These are phyloP conservation scores for Panicum miliaceum DNA, from an alignment of 176 grass and related monocot genomes.

Conservation along the genomic window DNA sequence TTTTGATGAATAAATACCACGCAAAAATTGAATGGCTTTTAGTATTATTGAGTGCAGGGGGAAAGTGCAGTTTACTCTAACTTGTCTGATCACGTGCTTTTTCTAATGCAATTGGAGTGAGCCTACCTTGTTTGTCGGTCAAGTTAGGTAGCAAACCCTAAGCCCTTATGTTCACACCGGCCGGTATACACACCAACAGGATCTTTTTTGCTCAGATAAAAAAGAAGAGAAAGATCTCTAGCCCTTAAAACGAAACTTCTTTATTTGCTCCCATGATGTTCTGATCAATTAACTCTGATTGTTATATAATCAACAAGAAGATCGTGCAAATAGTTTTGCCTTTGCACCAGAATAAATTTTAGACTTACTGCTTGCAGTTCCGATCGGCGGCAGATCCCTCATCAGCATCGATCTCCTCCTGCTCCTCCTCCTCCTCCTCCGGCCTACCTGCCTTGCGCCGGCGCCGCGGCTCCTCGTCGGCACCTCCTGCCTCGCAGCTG, in stretches of 20 bases:
- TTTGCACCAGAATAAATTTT: background rate
- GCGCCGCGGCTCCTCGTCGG: background rate
- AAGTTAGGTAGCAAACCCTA: conserved; percentile 24
- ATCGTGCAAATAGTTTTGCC: background rate
- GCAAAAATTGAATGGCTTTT: too few species aligned
- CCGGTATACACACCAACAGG: too few species aligned
- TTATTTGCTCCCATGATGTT: background rate
- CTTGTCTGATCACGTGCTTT: background rate
- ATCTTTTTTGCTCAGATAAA: background rate
- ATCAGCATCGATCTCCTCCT: background rate
- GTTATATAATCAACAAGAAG: background rate
- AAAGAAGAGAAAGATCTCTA: background rate
- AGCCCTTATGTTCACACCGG: conserved; percentile 32
- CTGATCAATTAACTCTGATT: background rate
- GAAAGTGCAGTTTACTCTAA: too few species aligned
- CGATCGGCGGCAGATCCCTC: conserved; percentile 21
- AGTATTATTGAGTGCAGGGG: too few species aligned
- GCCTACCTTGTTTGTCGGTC: background rate
- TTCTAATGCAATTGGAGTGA: background rate
- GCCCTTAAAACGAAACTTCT: background rate
- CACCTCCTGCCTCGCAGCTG: conserved; percentile 18
- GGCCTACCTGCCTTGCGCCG: conserved; percentile 28
- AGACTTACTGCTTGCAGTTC: conserved; percentile 22
- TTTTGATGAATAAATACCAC: too few species aligned
- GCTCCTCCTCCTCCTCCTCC: conserved; percentile 18